Evolutionary conservation across 2,329 filamentous ascomycete species (phyloP), one percentile per base, ranked within the genome.

Genomic region (Sporothrix pallida): DNA sequence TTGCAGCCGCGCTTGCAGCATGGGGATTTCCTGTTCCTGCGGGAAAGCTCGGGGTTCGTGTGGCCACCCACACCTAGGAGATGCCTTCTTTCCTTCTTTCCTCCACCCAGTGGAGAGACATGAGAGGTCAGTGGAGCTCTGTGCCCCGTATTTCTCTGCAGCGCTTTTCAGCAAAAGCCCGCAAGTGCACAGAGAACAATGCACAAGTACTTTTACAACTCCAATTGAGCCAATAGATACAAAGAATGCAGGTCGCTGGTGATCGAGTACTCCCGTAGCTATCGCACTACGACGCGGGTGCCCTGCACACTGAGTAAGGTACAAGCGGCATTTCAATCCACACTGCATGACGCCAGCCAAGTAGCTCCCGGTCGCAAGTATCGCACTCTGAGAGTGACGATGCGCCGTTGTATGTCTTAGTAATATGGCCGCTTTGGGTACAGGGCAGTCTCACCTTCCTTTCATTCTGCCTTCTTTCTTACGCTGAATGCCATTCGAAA

Each of bases 1-100:
- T 69, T 26, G 42, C 42, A 67, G 63, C 42, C 63, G 37, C 58
- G 58, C 58, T 44, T 42, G 58, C 58, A 63, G 58, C 17, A 20
- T 63, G 37, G 60, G 60, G 31, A 37, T 9, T n/a, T 48, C 48
- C 42, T 62, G 54, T 60, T 71, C 52, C 69, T 50, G 50, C 75
- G 75, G 75, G 69, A 75, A 73, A 73, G 73, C 75, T 75, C 75
- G 75, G 75, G 69, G 63, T 73, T 74, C 73, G 20, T 71, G 68
- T 26, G 56, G 74, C 74, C 63, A 74, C 74, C 20, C 62, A 69
- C 67, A 12, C 52, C 31, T 65, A 15, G 31, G 10, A 44, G 20
- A 15, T 13, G 13, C 48, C 48, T 37, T 37, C 31, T 37, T 17
- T 52, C 15, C 48, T 52, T 3, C 2, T 56, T 20, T n/a, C 4